These are phyloP conservation scores for Naumovozyma castellii DNA, from an alignment of 805 yeast species.

Conservation along the genomic window DNA sequence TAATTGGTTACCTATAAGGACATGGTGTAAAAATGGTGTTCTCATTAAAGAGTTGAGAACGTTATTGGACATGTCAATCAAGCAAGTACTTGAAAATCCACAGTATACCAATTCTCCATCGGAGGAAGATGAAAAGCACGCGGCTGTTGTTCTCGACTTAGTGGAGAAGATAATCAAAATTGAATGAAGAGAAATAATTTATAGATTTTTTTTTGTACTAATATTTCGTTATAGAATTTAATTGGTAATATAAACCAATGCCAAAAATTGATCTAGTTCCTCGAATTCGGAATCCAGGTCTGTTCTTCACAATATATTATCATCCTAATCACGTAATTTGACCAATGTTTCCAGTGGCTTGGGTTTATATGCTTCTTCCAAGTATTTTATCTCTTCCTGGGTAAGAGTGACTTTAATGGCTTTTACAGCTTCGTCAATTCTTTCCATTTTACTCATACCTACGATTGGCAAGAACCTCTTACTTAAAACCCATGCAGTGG, in stretches of 20 bases:
- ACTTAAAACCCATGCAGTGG: constrained; percentile 44
- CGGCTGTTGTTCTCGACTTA: constrained; percentile 32
- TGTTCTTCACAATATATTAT: too few relatives aligned
- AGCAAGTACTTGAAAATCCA: constrained; percentile 48
- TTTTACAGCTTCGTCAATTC: constrained; percentile 43
- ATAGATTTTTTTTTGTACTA: too few relatives aligned
- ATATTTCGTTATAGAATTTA: too few relatives aligned
- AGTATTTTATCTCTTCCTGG: constrained; percentile 13
- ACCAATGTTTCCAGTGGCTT: too few relatives aligned
- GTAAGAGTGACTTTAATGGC: constrained; percentile 35
- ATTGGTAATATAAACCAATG: too few relatives aligned
- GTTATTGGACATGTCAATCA: constrained; percentile 59
- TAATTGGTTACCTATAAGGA: constrained; percentile 79
- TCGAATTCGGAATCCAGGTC: too few relatives aligned
- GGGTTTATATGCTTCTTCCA: constrained; percentile 26
- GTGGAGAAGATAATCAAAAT: constrained; percentile 29
- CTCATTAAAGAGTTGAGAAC: constrained; percentile 60
- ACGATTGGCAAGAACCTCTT: constrained; percentile 49
- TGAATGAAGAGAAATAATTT: background rate
- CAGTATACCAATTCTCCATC: constrained; percentile 12
- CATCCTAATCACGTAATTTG: too few relatives aligned
- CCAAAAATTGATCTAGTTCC: too few relatives aligned
- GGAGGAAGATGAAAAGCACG: constrained; percentile 5
- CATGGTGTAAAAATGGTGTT: constrained; percentile 93
- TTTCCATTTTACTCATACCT: constrained; percentile 39